Percentiles rank a stretch among this genome's conserved stretches.
phyloP scores from a whole-genome alignment of 768 basidiomycete species.

The Hericium alpestre region DNA sequence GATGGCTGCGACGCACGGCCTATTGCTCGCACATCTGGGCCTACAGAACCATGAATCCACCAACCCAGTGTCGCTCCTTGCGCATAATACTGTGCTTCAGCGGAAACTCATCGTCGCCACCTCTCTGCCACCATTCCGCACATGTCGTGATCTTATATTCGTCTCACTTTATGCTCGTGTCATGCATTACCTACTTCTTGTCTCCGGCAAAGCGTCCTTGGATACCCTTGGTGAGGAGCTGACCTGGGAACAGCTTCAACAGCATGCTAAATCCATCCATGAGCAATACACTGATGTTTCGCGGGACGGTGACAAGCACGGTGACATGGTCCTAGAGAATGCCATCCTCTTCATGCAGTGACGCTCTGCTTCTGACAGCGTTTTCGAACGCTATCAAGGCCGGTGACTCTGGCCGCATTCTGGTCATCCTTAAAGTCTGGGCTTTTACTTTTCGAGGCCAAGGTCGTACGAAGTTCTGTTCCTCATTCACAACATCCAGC shows the following conservation, averaged over 20 bases:
- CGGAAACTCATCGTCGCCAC: conserved; percentile 18
- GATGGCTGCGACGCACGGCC: conserved; percentile 22
- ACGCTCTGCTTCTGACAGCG: conserved; percentile 17
- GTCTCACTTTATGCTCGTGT: conserved; percentile 21
- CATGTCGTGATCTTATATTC: conserved; percentile 20
- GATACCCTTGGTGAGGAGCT: conserved; percentile 1
- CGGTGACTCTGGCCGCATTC: conserved; percentile 21
- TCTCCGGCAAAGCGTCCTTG: not conserved
- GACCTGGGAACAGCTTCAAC: not conserved
- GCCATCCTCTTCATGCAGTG: conserved; percentile 20
- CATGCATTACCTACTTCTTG: conserved; percentile 15
- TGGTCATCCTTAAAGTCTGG: conserved; percentile 16
- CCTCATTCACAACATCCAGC: conserved; percentile 10
- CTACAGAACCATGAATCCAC: conserved; percentile 16
- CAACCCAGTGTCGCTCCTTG: conserved; percentile 24
- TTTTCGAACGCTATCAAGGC: conserved; percentile 20
- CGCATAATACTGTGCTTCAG: conserved; percentile 25
- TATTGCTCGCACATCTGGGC: conserved; percentile 25
- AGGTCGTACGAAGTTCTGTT: conserved; percentile 16
- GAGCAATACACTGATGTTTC: not conserved
- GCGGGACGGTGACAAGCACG: not conserved
- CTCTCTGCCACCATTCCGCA: conserved; percentile 20
- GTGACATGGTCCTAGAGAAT: conserved; percentile 12
- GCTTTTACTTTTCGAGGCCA: conserved; percentile 17
- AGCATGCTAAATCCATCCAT: not conserved